Base-by-base conservation (phyloP, 495 filamentous ascomycete species). In the Aspergillus sparsus region DNA sequence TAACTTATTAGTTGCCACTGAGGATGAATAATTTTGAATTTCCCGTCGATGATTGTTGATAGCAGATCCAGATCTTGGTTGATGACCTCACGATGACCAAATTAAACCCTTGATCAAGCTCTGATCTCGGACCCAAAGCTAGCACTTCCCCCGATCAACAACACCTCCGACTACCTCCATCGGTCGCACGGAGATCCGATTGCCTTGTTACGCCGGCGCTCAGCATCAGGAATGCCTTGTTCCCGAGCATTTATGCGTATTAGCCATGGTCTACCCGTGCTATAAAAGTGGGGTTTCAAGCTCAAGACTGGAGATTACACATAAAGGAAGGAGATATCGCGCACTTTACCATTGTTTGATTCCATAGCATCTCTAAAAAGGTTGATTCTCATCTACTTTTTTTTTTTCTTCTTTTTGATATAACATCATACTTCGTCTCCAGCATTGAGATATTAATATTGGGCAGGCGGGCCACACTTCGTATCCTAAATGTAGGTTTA, bases 21-120 rank as follows among this genome's bases (percentile, higher is more conserved):
- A n/a, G 11, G 8, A 41, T 27, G 21, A 18, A 18, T 47, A 18
- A 47, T 47, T 47, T 41, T n/a, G n/a, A 41, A 41, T 41, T 3
- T 41, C 9, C 37, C 37, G 9, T 13, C 37, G 37, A 41, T 41
- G 37, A 41, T 41, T 41, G 37, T 3, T 1, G 37, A 21, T 13
- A 13, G 47, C n/a, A 39, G 57, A 36, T 55, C 31, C 12, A 9
- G 31, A 27, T 55, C 2, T 16, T 16, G 32, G 47, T 53, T 52
- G 45, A 62, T 62, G 60, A 62, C 60, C 53, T 62, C 53, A 62
- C 57, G 21, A 51, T 62, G 60, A 62, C 49, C 32, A 5, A 31
- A 53, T 13, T 10, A 21, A 16, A 47, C 16, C 15, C 44, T 16
- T 9, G n/a, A 47, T 47, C 18, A 47, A 51, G 49, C 49, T 12